Base-by-base conservation (phyloP, 2,329 filamentous ascomycete species). In the Stagonosporopsis rhizophila region DNA sequence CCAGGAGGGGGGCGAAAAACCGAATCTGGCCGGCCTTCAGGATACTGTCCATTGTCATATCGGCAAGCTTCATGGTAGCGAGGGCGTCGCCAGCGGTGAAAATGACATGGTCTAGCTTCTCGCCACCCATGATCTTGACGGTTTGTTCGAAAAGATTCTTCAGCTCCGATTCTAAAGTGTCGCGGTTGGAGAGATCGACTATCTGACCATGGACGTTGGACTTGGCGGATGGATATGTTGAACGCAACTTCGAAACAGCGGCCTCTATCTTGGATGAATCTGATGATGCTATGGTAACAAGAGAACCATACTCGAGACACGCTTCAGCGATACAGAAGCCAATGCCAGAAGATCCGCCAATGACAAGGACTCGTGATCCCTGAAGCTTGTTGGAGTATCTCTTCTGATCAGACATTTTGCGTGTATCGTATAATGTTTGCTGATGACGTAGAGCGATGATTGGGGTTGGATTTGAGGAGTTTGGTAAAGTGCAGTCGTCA, bases 321-420 rank as follows among this genome's bases (percentile, higher is more conserved):
- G 81, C 83, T 77, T 87, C 82, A 47, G 87, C 86, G 11, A 87
- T 83, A 51, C 77, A 80, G 60, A 81, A 85, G 28, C 87, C 87
- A 37, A 90, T 86, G 47, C 87, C 87, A 15, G 83, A 81, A 2
- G 84, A 83, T 37, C 86, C 88, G 40, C 87, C 87, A 42, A 89
- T 79, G 66, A 90, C 75, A 37, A 90, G 82, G 63, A 88, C 73
- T 58, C 77, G 79, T 25, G 74, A 69, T 60, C 69, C 72, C 11
- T 72, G 59, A 28, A 85, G 80, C 67, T 83, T 84, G 61, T 81
- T 80, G 51, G 71, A 74, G 64, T 80, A 81, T 62, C 80, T 80
- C 51, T 63, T 70, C 64, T 78, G 72, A 62, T 80, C 78, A 14
- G 75, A 40, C 67, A 71, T 71, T 17, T 19, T 63, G 39, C 14